These are phyloP conservation scores for Microcyclosporella mali DNA, from an alignment of 2,329 filamentous ascomycete species.

Conservation along the genomic window DNA sequence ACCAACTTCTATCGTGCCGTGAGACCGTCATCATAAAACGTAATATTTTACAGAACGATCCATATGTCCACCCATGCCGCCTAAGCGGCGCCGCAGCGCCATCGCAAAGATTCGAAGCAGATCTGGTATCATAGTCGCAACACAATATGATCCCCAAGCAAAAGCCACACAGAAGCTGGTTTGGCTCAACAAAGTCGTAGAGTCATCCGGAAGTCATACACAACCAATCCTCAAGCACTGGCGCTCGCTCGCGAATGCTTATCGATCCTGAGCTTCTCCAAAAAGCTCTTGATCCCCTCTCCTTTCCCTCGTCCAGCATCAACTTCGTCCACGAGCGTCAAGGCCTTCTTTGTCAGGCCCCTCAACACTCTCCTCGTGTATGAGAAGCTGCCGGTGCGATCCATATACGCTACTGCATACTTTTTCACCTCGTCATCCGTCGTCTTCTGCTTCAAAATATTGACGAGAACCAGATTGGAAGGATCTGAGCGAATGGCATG, in stretches of 20 bases:
- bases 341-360: constrained; percentile 40
- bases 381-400: constrained; percentile 76
- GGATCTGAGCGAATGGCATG: constrained; percentile 79
- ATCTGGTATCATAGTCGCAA: too few relatives aligned
- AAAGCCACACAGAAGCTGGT: too few relatives aligned
- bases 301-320: constrained; percentile 34
- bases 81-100: not conserved
- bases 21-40: too few relatives aligned
- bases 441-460: constrained; percentile 87
- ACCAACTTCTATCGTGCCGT: too few relatives aligned
- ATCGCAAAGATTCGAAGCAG: too few relatives aligned
- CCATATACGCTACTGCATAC: constrained; percentile 89
- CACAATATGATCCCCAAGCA: too few relatives aligned
- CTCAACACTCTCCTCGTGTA: constrained; percentile 63
- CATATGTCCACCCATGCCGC: too few relatives aligned
- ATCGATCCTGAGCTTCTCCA: constrained; percentile 36
- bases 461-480: constrained; percentile 71
- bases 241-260: constrained; percentile 17
- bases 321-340: constrained; percentile 39
- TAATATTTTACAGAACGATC: too few relatives aligned
- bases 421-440: constrained; percentile 79
- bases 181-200: not conserved
- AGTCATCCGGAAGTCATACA: too few relatives aligned
- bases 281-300: constrained; percentile 31
- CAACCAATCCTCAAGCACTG: constrained; percentile 3